Evolutionary conservation across 1,139 yeast genomes (phyloP).

Genomic region (Candida buenavistaensis): DNA sequence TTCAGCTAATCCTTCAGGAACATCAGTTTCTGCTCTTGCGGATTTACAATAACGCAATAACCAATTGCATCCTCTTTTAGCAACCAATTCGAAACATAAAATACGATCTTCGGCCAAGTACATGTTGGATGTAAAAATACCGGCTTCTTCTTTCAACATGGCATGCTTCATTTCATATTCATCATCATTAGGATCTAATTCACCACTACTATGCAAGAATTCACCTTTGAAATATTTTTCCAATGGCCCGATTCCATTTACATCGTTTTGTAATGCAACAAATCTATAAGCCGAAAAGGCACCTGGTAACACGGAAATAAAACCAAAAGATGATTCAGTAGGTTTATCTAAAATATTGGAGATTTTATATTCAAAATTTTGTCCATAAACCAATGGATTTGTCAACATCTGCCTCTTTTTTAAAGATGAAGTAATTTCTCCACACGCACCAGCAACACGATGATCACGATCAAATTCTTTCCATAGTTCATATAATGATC

Average conservation of each 20-base stretch:
- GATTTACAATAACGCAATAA: slow-evolving; percentile 46
- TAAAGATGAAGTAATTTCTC: slow-evolving; percentile 48
- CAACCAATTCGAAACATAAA: slow-evolving; percentile 49
- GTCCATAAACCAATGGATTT: slow-evolving; percentile 49
- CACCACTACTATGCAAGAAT: slow-evolving; percentile 47
- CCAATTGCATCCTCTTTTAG: slow-evolving; percentile 46
- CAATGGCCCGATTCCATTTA: slow-evolving; percentile 45
- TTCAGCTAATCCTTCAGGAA: slow-evolving; percentile 47
- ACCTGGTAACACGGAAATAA: slow-evolving; percentile 49
- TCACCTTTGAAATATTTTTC: slow-evolving; percentile 53
- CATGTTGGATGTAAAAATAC: slow-evolving; percentile 52
- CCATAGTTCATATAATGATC: slow-evolving; percentile 49
- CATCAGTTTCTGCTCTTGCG: slow-evolving; percentile 52
- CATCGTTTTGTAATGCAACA: slow-evolving; percentile 43
- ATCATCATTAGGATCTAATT: slow-evolving; percentile 47
- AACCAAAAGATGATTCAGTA: slow-evolving; percentile 47
- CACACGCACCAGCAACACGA: slow-evolving; percentile 54
- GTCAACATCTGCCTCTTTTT: slow-evolving; percentile 42
- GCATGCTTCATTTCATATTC: slow-evolving; percentile 41
- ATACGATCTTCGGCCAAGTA: slow-evolving; percentile 53
- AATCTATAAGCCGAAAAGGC: slow-evolving; percentile 48
- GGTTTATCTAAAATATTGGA: slow-evolving; percentile 49
- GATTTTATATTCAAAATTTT: slow-evolving; percentile 48
- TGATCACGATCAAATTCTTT: slow-evolving; percentile 49
- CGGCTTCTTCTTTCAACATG: slow-evolving; percentile 47